Base-by-base conservation (phyloP, 192 early-diverging fungal species). In the Gigaspora rosea region DNA sequence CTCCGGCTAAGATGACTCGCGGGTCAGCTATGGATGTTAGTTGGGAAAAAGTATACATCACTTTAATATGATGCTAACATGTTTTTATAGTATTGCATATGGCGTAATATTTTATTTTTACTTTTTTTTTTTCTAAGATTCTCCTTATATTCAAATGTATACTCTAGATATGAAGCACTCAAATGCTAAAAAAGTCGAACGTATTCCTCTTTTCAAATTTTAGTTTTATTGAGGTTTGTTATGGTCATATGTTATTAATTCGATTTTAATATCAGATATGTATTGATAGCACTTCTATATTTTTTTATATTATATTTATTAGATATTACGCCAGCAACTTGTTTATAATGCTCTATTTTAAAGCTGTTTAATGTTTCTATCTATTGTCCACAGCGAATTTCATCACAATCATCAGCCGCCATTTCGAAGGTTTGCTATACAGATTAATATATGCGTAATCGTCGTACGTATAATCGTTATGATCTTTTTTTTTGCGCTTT, bases 291-390 rank as follows among this genome's bases (percentile, higher is more conserved):
- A n/a, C n/a, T n/a, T n/a, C n/a, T n/a, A n/a, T 18, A 51, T 54
- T 4, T 18, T 20, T 27, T 50, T 32, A 1, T 50, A 54, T 12
- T 15, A 12, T 46, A 13, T 48, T 57, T 65, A 12, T n/a, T 52
- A 76, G 74, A 12, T 66, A 16, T 76, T 76, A 47, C 46, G 74
- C 3, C 74, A 76, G 41, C 74, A 76, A 36, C 74, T 76, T 52
- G 13, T 62, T n/a, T 76, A 48, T 41, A 76, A 76, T 57, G 48
- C 63, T 18, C 18, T 76, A 16, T 76, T 66, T 46, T 62, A 76
- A 76, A 76, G 74, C n/a, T 62, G 57, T 76, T 76, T 22, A 76
- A 76, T 67, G 51, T 62, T 54, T 58, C 32, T 15, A 76, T 13
- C 36, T 65, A 76, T 35, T 41, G 36, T 52, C 33, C 49, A 33